A percentile compares a stretch with the other conserved stretches of the same genome.
Conservation (phyloP, 2,329 filamentous ascomycete species). For the Graphilbum sp. region DNA sequence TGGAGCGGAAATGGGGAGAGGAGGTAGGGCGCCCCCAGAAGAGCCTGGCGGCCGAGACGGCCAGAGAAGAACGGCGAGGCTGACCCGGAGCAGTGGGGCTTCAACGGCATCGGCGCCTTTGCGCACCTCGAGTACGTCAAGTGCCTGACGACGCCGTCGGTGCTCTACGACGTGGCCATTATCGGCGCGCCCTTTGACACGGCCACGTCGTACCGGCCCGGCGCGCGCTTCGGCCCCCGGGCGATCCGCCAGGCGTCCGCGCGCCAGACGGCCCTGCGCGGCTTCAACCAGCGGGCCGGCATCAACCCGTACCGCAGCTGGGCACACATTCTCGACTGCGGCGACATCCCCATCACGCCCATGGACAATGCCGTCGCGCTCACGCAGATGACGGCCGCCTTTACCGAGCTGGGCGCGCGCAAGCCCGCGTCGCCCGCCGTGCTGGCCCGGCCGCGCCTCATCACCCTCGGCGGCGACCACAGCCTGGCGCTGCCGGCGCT, state of each 20-base stretch:
- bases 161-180: conserved; percentile 53
- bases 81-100: conserved; percentile 32
- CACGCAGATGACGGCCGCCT: conserved; percentile 70
- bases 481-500: conserved; percentile 54
- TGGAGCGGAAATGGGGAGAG: conserved; percentile 39
- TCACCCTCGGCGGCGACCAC: conserved; percentile 61
- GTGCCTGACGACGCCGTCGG: conserved; percentile 49
- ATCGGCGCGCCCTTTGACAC: conserved; percentile 62
- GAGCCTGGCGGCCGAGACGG: background rate
- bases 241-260: conserved; percentile 74
- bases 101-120: conserved; percentile 60
- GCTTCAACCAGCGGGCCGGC: conserved; percentile 66
- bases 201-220: conserved; percentile 52
- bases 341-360: conserved; percentile 75
- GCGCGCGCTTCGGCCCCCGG: conserved; percentile 70
- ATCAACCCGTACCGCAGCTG: conserved; percentile 74
- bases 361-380: conserved; percentile 74
- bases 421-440: conserved; percentile 16
- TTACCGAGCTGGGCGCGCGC: conserved; percentile 44
- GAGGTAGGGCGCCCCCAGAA: background rate
- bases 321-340: conserved; percentile 73
- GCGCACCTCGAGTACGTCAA: conserved; percentile 54
- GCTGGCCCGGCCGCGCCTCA: conserved; percentile 33
- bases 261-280: conserved; percentile 63
- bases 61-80: too few relatives aligned